phyloP scores from a whole-genome alignment of 2,329 filamentous ascomycete genomes.

The Calonectria hongkongensis region DNA sequence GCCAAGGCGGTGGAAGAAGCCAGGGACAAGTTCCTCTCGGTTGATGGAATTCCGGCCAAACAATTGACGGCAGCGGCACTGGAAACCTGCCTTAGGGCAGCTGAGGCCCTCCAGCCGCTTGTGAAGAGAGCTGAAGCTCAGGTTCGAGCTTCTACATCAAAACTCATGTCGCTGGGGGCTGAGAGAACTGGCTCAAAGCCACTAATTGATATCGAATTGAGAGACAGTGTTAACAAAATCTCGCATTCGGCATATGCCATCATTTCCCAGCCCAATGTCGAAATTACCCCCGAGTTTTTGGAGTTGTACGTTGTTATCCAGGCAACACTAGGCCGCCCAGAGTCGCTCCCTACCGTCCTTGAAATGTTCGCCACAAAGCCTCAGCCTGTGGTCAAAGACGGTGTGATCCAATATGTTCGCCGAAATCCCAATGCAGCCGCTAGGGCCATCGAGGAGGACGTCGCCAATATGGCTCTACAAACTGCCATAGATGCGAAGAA shows the following conservation, averaged over 20 bases:
- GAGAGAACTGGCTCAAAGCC: conserved; percentile 58
- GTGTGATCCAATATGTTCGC: conserved; percentile 74
- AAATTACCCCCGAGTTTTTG: conserved; percentile 85
- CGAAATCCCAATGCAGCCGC: conserved; percentile 81
- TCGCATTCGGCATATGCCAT: conserved; percentile 80
- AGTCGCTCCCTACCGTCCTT: conserved; percentile 87
- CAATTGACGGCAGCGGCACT: conserved; percentile 66
- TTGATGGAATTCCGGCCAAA: conserved; percentile 66
- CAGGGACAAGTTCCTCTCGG: conserved; percentile 65
- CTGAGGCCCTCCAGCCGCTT: conserved; percentile 65
- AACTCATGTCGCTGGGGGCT: conserved; percentile 68
- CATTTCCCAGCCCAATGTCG: conserved; percentile 83
- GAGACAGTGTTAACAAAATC: conserved; percentile 70
- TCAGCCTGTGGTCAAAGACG: conserved; percentile 76
- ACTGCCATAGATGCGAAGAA: conserved; percentile 87
- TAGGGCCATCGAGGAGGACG: conserved; percentile 81
- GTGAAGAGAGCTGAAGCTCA: conserved; percentile 62
- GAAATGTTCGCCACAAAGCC: conserved; percentile 90
- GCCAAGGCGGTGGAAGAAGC: conserved; percentile 65
- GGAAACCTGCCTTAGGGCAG: conserved; percentile 66
- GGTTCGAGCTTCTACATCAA: conserved; percentile 70
- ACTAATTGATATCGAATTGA: conserved; percentile 60
- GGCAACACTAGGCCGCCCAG: conserved; percentile 81
- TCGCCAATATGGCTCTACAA: conserved; percentile 84
- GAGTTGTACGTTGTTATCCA: conserved; percentile 86